Conservation (phyloP, 306 rosid species). For the Dryas alaskensis region DNA sequence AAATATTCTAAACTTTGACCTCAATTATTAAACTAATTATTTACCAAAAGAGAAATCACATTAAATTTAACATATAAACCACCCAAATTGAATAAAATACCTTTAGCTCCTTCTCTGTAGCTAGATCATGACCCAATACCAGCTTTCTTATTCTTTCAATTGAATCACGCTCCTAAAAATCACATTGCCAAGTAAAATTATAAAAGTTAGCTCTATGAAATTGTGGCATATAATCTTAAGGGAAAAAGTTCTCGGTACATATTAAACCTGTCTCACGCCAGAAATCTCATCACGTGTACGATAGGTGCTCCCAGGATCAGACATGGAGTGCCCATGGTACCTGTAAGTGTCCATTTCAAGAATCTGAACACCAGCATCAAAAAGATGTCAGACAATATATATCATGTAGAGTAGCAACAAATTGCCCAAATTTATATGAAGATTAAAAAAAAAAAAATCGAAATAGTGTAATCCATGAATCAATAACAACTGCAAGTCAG, state of each 20-base stretch:
- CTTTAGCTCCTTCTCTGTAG: slow-evolving; percentile 89
- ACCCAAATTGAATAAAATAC: slow-evolving; percentile 30
- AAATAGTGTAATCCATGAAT: background rate
- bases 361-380: slow-evolving; percentile 53
- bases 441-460: background rate
- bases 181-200: slow-evolving; percentile 12
- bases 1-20: background rate
- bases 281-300: slow-evolving; percentile 96
- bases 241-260: background rate
- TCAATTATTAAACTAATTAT: background rate
- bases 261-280: slow-evolving; percentile 86
- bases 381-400: slow-evolving; percentile 21
- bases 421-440: background rate
- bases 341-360: slow-evolving; percentile 99
- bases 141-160: slow-evolving; percentile 89
- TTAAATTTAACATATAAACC: background rate
- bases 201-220: slow-evolving; percentile 9
- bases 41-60: slow-evolving; percentile 3
- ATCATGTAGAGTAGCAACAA: slow-evolving; percentile 11
- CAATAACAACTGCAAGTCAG: background rate
- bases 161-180: slow-evolving; percentile 90
- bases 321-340: slow-evolving; percentile 99
- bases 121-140: slow-evolving; percentile 63
- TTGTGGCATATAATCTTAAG: background rate
- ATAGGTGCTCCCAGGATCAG: slow-evolving; percentile 99